phyloP scores from a whole-genome alignment of 495 filamentous ascomycete genomes.

The Pseudevernia furfuracea region DNA sequence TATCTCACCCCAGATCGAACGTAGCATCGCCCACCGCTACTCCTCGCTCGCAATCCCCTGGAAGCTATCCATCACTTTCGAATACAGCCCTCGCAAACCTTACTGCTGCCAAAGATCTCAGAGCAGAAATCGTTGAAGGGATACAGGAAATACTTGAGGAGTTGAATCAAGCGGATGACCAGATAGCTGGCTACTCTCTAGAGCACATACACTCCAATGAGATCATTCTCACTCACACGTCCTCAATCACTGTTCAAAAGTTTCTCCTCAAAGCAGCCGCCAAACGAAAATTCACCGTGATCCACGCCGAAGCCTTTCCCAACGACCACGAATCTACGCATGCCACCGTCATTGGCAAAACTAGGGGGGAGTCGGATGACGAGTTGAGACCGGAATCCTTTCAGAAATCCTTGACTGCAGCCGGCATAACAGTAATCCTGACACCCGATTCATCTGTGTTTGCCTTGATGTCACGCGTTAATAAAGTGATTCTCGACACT shows the following conservation, averaged over 20 bases:
- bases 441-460: conserved; percentile 79
- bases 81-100: conserved; percentile 18
- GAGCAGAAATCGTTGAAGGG: conserved; percentile 80
- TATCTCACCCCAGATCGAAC: conserved; percentile 49
- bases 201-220: conserved; percentile 88
- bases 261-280: conserved; percentile 77
- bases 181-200: conserved; percentile 76
- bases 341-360: conserved; percentile 48
- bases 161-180: conserved; percentile 76
- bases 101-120: conserved; percentile 48
- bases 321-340: conserved; percentile 59
- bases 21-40: conserved; percentile 37
- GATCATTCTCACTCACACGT: conserved; percentile 75
- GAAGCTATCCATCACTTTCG: conserved; percentile 26
- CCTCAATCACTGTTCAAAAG: conserved; percentile 72
- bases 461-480: conserved; percentile 86
- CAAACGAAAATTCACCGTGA: conserved; percentile 81
- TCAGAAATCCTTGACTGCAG: conserved; percentile 64
- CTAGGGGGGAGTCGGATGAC: conserved; percentile 36
- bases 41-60: conserved; percentile 38
- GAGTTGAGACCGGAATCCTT: conserved; percentile 49
- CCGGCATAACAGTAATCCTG: conserved; percentile 71
- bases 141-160: conserved; percentile 91
- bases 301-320: conserved; percentile 65
- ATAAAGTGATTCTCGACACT: conserved; percentile 85